Evolutionary conservation across 192 early-diverging fungal species (phyloP), one percentile per base, ranked within the genome.

Genomic region (Gryganskiella cystojenkinii): DNA sequence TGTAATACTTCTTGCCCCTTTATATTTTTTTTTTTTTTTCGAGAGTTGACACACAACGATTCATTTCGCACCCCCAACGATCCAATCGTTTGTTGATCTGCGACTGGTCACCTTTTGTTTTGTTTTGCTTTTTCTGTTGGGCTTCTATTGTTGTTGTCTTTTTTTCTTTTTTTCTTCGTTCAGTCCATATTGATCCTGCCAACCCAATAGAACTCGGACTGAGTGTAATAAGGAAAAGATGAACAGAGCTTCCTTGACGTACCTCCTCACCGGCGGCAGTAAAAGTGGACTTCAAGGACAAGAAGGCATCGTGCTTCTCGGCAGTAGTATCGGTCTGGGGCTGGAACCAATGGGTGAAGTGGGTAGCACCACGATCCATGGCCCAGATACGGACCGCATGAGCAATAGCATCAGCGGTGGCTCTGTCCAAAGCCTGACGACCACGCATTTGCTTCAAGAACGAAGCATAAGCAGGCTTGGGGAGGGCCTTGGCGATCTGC

Each of bases 261-360:
- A 92, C 87, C 87, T 97, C 95, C 80, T 96, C 95, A 67, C 95
- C 91, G 45, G 93, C 93, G 59, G 89, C 86, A 65, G 88, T 89
- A 57, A 93, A 92, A 68, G 83, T 90, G 45, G 90, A 90, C 80
- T 95, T 94, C 35, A 99, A 83, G 25, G 92, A 91, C 79, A 99
- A 85, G 89, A 99, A 99, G 53, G 94, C 90, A 88, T 99, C 98
- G 84, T 99, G 98, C 89, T 99, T 99, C 88, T 98, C 96, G 64
- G 98, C 98, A 52, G 98, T 99, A 52, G 94, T 90, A 57, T 93
- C 98, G 15, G 97, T 99, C 88, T 98, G 95, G 72, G 98, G 98
- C 88, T 99, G 98, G 93, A 99, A 99, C 96, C 96, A 98, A 87
- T 99, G 98, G 44, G 96, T 98, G 80, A 96, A 99, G 88, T 99